Percentiles rank a stretch among this genome's conserved stretches.
Evolutionary conservation across 305 asterid species (phyloP).

Genomic region (Coffea humblotiana): DNA sequence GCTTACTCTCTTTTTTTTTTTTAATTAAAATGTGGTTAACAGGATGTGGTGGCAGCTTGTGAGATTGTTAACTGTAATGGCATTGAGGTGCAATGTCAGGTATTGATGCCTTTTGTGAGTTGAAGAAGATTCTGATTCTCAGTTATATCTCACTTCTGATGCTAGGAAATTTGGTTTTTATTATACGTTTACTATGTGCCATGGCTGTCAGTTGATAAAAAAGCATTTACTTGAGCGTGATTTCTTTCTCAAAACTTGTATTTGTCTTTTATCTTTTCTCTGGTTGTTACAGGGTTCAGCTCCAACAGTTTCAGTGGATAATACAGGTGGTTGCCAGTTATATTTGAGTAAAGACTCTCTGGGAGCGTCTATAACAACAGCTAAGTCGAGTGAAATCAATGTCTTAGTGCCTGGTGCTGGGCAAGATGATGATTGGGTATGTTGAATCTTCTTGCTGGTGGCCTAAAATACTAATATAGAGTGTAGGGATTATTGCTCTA

Average conservation of each 20-base stretch:
- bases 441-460: constrained; percentile 19
- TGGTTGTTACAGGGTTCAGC: constrained; percentile 65
- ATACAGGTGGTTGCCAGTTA: constrained; percentile 89
- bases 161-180: not conserved
- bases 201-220: not conserved
- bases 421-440: constrained; percentile 91
- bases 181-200: not conserved
- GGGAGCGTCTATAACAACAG: constrained; percentile 80
- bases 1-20: constrained; percentile 25
- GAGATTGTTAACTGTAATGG: constrained; percentile 89
- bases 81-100: constrained; percentile 98
- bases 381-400: constrained; percentile 91
- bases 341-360: constrained; percentile 87
- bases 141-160: constrained; percentile 3
- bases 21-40: constrained; percentile 26
- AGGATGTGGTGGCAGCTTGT: constrained; percentile 99
- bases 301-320: constrained; percentile 92
- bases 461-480: not conserved
- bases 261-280: constrained; percentile 13
- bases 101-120: constrained; percentile 17
- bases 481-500: not conserved
- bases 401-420: constrained; percentile 83
- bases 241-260: not conserved
- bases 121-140: constrained; percentile 7
- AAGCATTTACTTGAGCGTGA: not conserved